Conservation (phyloP, 2,329 filamentous ascomycete species). For the Cadophora sp. region DNA sequence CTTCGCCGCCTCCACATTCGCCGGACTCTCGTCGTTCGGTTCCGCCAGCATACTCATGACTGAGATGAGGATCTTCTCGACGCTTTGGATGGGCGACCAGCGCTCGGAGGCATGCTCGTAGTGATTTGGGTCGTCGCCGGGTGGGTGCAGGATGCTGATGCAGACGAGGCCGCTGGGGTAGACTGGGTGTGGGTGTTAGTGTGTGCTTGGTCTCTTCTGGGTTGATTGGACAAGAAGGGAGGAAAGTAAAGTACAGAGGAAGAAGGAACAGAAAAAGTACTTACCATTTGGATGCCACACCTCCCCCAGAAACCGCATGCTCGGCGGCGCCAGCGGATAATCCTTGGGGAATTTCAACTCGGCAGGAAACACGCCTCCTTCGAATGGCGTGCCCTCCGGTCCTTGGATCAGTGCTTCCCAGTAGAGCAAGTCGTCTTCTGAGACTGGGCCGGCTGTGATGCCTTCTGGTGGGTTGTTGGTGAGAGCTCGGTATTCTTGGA, state of each 20-base stretch:
- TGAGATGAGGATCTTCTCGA: conserved; percentile 95
- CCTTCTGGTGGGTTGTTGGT: conserved; percentile 96
- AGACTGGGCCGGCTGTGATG: conserved; percentile 92
- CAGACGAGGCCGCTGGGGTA: conserved; percentile 92
- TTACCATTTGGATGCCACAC: conserved; percentile 97
- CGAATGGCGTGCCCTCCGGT: conserved; percentile 93
- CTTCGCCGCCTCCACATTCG: conserved; percentile 94
- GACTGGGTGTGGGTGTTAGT: conserved; percentile 57
- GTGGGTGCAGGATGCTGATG: conserved; percentile 97
- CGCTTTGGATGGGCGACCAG: conserved; percentile 95
- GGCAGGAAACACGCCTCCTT: conserved; percentile 93
- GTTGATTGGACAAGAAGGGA: not conserved
- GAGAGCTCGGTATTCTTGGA: conserved; percentile 94
- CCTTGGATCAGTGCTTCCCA: conserved; percentile 98
- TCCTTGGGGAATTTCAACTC: conserved; percentile 95
- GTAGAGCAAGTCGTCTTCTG: conserved; percentile 91
- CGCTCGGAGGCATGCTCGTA: conserved; percentile 96
- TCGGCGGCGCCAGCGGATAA: conserved; percentile 94
- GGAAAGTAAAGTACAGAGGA: not conserved
- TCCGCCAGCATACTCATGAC: conserved; percentile 99
- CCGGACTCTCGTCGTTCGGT: conserved; percentile 95
- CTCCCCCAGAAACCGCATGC: conserved; percentile 93
- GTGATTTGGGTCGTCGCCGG: conserved; percentile 96
- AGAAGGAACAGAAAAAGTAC: conserved; percentile 36
- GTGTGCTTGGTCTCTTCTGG: not conserved